Conservation (phyloP, 495 filamentous ascomycete genomes). For the Choiromyces venosus region DNA sequence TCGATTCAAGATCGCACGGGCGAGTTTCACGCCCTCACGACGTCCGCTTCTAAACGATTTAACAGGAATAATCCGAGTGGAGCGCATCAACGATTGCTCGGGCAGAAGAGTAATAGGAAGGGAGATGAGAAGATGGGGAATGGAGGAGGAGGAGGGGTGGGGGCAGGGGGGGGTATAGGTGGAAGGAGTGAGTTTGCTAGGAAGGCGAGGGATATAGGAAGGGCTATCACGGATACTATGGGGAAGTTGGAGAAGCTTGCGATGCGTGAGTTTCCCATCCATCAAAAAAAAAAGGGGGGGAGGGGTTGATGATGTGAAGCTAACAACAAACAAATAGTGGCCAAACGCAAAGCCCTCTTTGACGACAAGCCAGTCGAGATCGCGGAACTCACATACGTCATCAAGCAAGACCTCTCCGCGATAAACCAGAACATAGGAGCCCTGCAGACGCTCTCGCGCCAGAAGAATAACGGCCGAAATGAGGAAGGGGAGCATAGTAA, state of each 20-base stretch:
- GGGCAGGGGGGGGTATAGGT: slow-evolving; percentile 44
- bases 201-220: slow-evolving; percentile 80
- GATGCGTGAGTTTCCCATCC: slow-evolving; percentile 56
- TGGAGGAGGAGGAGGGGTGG: slow-evolving; percentile 56
- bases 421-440: slow-evolving; percentile 80
- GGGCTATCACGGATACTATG: slow-evolving; percentile 86
- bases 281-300: neutral
- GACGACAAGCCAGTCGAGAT: slow-evolving; percentile 96
- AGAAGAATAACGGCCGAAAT: slow-evolving; percentile 67
- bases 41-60: slow-evolving; percentile 52
- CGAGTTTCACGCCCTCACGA: slow-evolving; percentile 89
- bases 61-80: slow-evolving; percentile 46
- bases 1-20: slow-evolving; percentile 94
- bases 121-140: slow-evolving; percentile 14
- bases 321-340: slow-evolving; percentile 62
- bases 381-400: slow-evolving; percentile 89
- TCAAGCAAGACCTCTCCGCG: slow-evolving; percentile 92
- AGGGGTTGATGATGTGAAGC: slow-evolving; percentile 2
- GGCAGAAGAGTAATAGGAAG: slow-evolving; percentile 43
- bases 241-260: slow-evolving; percentile 88
- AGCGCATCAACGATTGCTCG: slow-evolving; percentile 37
- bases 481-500: slow-evolving; percentile 91
- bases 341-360: slow-evolving; percentile 92
- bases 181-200: slow-evolving; percentile 78
- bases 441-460: slow-evolving; percentile 63